Evolutionary conservation across 257 asterid species (phyloP), one percentile per base, ranked within the genome.

Genomic region (Nicotiana knightiana): DNA sequence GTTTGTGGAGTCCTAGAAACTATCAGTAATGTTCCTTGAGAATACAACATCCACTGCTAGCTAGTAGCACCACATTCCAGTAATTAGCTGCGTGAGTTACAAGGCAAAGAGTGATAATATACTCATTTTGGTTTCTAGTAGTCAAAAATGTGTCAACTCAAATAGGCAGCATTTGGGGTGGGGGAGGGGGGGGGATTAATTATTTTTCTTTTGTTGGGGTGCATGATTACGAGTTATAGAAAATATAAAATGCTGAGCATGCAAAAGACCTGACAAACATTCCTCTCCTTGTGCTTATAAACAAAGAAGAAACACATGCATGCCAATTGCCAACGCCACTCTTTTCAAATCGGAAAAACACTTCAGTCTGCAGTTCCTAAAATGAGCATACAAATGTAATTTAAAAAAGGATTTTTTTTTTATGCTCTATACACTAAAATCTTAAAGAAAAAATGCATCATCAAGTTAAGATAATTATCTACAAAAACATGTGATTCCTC

Each of bases 241-340:
- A 66, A 48, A 53, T 32, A 66, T 53, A 21, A 81, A 65, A 51
- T 32, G 83, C 9, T 43, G 83, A 81, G 83, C 83, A 81, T 81
- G 83, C 79, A 81, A 66, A 65, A 53, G 1, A 0, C 35, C 79
- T 33, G 53, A 54, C 83, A 62, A 17, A 64, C 24, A 28, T 64
- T 17, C 76, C 28, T 24, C 53, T 64, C 77, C 61, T 64, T 46
- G 62, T 46, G 57, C 79, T 67, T 81, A 53, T 17, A 81, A 67
- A 28, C 79, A 6, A 24, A 3, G 32, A 65, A 65, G 21, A 65
- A 65, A 65, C 71, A 65, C 43, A 28, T 26, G 51, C 51, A 9
- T 43, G 51, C 51, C 48, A 39, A 39, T 39, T 39, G 67, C 67
- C 17, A 28, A 7, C 68, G 32, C 68, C 16, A 63, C 37, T 43